Base-by-base conservation (phyloP, 169 alveolate genomes). In the Plasmodium cynomolgi region DNA sequence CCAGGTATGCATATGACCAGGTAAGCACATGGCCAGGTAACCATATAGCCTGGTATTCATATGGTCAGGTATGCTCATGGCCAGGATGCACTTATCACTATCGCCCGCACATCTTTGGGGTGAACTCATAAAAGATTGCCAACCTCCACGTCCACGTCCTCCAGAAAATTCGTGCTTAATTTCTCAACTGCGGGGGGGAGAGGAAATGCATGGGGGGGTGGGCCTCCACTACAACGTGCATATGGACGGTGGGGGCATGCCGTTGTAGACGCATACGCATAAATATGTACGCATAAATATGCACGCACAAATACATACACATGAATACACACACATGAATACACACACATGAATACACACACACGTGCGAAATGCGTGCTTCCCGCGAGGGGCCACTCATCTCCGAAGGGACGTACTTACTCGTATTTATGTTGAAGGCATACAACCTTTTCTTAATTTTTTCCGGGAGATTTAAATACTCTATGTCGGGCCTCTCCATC, bases 401-500 rank as follows among this genome's bases (percentile, higher is more conserved):
- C 39, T 20, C 20, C 23, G 5, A 73, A 20, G 50, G 17, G 17
- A 68, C 23, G 9, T 41, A 34, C 33, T 20, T 86, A 86, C 93
- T 56, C 81, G 93, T 86, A 6, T 75, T 86, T 86, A 86, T 47
- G 68, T 74, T 86, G 26, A n/a, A 37, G 26, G 62, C 17, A 37
- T 75, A 86, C 47, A 86, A 79, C 71, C 74, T 86, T 34, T 77
- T 86, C 68, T 86, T 86, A 9, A 75, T 31, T 50, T 50, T 86
- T 54, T 86, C 81, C 2, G 84, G 56, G 2, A 86, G 79, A 29
- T 86, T 86, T 54, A 86, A 86, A 33, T 77, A 86, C 81, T 79
- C 93, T 86, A 86, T 86, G 41, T 86, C 93, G 81, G 77, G 31
- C 33, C 68, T 86, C 39, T 86, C 93, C 93, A 86, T 86, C 47